These are phyloP conservation scores for Aspergillus diversus DNA, from an alignment of 495 filamentous ascomycete species.

Conservation along the genomic window DNA sequence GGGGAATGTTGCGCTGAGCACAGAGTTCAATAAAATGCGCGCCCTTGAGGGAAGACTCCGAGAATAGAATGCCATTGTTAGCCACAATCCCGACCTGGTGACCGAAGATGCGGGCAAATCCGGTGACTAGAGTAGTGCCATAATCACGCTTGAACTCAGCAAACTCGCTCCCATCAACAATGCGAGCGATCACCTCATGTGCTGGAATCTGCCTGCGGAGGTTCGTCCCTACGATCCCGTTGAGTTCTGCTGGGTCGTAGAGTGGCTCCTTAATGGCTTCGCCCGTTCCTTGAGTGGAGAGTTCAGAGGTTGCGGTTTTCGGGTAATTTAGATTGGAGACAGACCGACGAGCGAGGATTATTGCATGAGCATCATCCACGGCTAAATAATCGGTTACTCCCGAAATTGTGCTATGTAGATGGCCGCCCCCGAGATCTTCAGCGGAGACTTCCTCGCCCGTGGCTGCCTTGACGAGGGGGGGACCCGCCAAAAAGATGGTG, in stretches of 20 bases:
- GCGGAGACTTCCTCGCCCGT: slow-evolving; percentile 93
- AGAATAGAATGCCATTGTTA: slow-evolving; percentile 98
- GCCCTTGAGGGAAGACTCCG: slow-evolving; percentile 85
- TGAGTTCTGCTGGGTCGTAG: slow-evolving; percentile 78
- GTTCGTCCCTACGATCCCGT: slow-evolving; percentile 88
- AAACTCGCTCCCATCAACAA: slow-evolving; percentile 90
- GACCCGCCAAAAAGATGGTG: slow-evolving; percentile 94
- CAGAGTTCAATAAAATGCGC: slow-evolving; percentile 99
- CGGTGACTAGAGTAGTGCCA: slow-evolving; percentile 87
- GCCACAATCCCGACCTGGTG: slow-evolving; percentile 92
- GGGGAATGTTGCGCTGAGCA: slow-evolving; percentile 82
- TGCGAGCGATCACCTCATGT: slow-evolving; percentile 89
- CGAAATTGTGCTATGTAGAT: slow-evolving; percentile 84
- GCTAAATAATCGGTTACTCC: slow-evolving; percentile 98
- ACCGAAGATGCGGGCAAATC: slow-evolving; percentile 89
- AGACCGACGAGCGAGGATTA: slow-evolving; percentile 82
- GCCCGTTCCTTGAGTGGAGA: slow-evolving; percentile 28
- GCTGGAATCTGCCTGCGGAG: slow-evolving; percentile 80
- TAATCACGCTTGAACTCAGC: slow-evolving; percentile 95
- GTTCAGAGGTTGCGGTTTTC: slow-evolving; percentile 27
- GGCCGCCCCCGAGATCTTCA: slow-evolving; percentile 93
- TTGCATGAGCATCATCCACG: slow-evolving; percentile 89
- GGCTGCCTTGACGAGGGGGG: slow-evolving; percentile 93
- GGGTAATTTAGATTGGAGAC: slow-evolving; percentile 90
- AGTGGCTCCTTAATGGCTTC: slow-evolving; percentile 67